Evolutionary conservation across 768 basidiomycete genomes (phyloP), one percentile per base, ranked within the genome.

Genomic region (Daedaleopsis nitida): DNA sequence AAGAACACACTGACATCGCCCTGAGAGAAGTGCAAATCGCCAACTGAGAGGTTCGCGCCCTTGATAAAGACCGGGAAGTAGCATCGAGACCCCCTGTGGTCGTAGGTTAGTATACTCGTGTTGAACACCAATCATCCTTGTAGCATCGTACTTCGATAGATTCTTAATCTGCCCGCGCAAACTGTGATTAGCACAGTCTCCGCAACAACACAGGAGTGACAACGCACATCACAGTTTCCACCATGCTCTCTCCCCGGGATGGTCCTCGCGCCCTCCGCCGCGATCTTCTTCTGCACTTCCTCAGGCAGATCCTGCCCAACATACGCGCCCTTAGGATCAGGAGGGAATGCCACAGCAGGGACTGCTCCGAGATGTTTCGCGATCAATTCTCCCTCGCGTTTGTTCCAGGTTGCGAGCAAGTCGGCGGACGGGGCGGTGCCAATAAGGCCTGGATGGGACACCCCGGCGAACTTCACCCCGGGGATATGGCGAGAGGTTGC

Each of bases 181-280:
- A 12, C 10, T 11, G 11, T 42, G 10, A 11, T 32, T 7, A 42
- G 39, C 39, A 42, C 39, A 10, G 10, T 12, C 2, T 17, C 39
- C 11, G 3, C 10, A 10, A 13, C 39, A 42, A 42, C 11, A 10
- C 17, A 32, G 27, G 27, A 48, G 16, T 14, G 13, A 19, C 27
- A n/a, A 37, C 79, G 59, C 66, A 83, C 88, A 74, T 89, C 87
- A 67, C 87, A 89, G 60, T 89, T 89, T 32, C 90, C 90, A 17
- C 90, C 89, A 70, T 91, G 88, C 69, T 92, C 89, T n/a, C 90
- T 72, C 14, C 86, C 88, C 8, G 90, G 90, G 45, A 89, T 77
- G 0, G 90, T 91, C 62, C 90, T 78, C 42, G 89, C 89, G 21
- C 90, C 90, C 64, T 92, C 88, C 34, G 66, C 69, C 12, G 77